These are phyloP conservation scores for Podaxis sp. DNA, from an alignment of 768 basidiomycete species.

Conservation along the genomic window DNA sequence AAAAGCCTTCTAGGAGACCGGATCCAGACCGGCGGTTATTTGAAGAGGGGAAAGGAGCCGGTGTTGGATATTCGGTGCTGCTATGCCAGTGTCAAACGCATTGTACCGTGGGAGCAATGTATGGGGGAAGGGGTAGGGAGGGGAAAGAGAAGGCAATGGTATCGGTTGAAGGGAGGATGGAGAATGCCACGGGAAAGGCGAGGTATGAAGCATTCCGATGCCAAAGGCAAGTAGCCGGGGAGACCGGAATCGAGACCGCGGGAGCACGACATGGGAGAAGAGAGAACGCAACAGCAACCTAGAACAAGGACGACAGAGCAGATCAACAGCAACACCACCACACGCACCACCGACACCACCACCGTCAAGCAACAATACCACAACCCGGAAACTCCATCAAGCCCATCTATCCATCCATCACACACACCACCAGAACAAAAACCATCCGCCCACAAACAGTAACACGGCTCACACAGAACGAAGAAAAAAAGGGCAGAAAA, in stretches of 20 bases:
- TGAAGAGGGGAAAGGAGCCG: not conserved
- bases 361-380: not conserved
- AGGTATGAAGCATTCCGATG: not conserved
- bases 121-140: not conserved
- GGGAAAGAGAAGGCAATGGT: not conserved
- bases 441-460: not conserved
- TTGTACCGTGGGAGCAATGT: not conserved
- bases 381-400: no score
- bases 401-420: not conserved
- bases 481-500: no score
- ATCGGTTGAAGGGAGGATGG: not conserved
- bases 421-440: not conserved
- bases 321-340: not conserved
- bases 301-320: not conserved
- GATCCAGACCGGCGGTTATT: not conserved
- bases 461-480: constrained; percentile 1
- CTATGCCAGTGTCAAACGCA: not conserved
- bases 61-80: not conserved
- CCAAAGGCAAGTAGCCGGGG: not conserved
- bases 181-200: not conserved
- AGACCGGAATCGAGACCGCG: not conserved
- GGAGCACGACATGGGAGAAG: not conserved
- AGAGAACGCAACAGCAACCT: not conserved
- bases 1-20: not conserved
- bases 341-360: not conserved